Evolutionary conservation across 257 asterid species (phyloP).

Genomic region (Lycium barbarum): DNA sequence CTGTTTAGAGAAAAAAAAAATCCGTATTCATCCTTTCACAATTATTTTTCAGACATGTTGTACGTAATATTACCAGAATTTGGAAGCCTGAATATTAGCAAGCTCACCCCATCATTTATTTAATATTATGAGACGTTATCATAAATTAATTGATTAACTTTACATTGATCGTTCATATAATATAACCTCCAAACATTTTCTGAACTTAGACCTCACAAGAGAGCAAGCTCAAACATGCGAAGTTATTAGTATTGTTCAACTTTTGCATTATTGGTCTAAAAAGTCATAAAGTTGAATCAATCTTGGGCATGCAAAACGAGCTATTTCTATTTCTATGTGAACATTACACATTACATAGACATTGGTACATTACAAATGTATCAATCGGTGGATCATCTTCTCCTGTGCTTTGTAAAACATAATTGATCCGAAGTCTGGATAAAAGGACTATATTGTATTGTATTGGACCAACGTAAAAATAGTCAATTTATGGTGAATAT

Average conservation of each 20-base stretch:
- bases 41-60: too few species aligned
- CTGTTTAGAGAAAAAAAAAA: neutral
- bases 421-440: too few species aligned
- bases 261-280: too few species aligned
- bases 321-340: neutral
- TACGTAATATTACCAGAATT: neutral
- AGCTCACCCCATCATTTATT: neutral
- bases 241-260: neutral
- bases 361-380: neutral
- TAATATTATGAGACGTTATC: too few species aligned
- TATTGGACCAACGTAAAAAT: neutral
- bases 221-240: neutral
- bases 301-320: neutral
- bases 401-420: too few species aligned
- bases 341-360: neutral
- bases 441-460: neutral
- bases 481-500: neutral
- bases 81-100: neutral
- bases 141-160: too few species aligned
- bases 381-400: too few species aligned
- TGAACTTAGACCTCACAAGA: neutral
- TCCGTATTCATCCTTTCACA: neutral
- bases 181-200: neutral
- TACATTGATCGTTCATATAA: too few species aligned
- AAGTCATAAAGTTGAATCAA: too few species aligned